Evolutionary conservation across 2,329 filamentous ascomycete genomes (phyloP).

Genomic region (Falciphora oryzae): DNA sequence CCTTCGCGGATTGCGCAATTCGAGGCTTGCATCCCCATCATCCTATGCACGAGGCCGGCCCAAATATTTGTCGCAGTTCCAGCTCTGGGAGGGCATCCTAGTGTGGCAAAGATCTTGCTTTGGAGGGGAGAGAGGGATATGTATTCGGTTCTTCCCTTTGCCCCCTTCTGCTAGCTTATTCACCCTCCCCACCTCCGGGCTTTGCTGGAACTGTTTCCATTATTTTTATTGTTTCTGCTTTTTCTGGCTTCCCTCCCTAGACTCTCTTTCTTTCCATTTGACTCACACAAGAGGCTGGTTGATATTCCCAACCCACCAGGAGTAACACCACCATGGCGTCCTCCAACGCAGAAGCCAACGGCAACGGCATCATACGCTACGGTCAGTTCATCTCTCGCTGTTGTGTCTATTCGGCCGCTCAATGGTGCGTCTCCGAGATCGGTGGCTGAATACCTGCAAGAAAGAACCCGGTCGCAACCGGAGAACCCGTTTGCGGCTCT

Average conservation of each 20-base stretch:
- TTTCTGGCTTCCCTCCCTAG: no score
- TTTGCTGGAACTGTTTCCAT: not conserved
- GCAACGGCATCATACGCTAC: slow-evolving; percentile 6
- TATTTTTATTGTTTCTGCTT: no score
- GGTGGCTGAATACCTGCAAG: slow-evolving; percentile 60
- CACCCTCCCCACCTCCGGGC: no score
- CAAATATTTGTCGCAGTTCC: no score
- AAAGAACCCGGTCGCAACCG: slow-evolving; percentile 62
- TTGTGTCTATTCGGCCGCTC: not conserved
- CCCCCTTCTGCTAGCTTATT: no score
- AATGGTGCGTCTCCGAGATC: slow-evolving; percentile 24
- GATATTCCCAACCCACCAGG: not conserved
- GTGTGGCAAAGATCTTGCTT: no score
- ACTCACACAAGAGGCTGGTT: not conserved
- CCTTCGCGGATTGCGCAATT: slow-evolving; percentile 10
- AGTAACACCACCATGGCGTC: not conserved
- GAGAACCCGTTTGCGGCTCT: slow-evolving; percentile 87
- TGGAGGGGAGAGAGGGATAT: no score
- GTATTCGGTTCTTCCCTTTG: no score
- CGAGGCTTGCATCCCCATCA: not conserved
- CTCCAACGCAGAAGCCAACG: not conserved
- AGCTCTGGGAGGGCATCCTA: no score
- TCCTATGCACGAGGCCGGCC: no score
- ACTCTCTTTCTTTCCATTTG: not conserved
- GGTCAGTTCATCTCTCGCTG: slow-evolving; percentile 8